A percentile compares a stretch with the other conserved stretches of the same genome.
Conservation (phyloP, 2,329 filamentous ascomycete species). For the Pyrenophora tritici-repentis region DNA sequence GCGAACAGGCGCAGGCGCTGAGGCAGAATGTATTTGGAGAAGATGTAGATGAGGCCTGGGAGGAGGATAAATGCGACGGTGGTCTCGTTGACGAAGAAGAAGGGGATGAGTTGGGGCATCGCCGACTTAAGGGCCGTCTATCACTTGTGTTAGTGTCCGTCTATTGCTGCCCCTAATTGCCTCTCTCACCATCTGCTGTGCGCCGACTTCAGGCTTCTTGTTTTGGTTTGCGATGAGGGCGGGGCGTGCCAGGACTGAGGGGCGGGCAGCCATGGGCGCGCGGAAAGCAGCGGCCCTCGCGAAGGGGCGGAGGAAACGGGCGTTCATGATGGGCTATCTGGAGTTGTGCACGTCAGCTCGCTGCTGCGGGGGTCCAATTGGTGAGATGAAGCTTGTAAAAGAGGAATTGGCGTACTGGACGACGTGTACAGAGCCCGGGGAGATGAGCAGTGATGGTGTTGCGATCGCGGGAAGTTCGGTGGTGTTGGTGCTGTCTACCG, state of each 20-base stretch:
- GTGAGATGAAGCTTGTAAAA: conserved; percentile 15
- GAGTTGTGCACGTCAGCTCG: conserved; percentile 37
- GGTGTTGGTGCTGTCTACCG: conserved; percentile 31
- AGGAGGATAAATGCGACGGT: conserved; percentile 50
- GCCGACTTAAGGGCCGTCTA: conserved; percentile 50
- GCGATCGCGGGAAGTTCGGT: conserved; percentile 31
- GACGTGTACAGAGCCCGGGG: conserved; percentile 33
- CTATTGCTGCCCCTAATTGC: background rate
- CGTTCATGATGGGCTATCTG: conserved; percentile 49
- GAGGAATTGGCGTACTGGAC: conserved; percentile 39
- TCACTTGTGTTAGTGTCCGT: conserved; percentile 21
- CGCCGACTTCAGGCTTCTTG: conserved; percentile 43
- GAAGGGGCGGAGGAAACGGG: conserved; percentile 50
- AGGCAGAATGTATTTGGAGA: conserved; percentile 52
- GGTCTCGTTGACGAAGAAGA: conserved; percentile 54
- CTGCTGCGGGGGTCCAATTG: conserved; percentile 36
- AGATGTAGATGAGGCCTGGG: conserved; percentile 51
- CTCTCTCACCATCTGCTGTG: conserved; percentile 42
- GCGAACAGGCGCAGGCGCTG: conserved; percentile 49
- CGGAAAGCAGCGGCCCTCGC: conserved; percentile 47
- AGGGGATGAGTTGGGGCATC: conserved; percentile 53
- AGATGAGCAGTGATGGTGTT: conserved; percentile 45
- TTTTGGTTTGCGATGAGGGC: conserved; percentile 42
- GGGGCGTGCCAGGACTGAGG: conserved; percentile 44
- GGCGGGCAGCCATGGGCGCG: conserved; percentile 44